Conservation (phyloP, 352 stramenopile genomes). For the Phytophthora vignae region DNA sequence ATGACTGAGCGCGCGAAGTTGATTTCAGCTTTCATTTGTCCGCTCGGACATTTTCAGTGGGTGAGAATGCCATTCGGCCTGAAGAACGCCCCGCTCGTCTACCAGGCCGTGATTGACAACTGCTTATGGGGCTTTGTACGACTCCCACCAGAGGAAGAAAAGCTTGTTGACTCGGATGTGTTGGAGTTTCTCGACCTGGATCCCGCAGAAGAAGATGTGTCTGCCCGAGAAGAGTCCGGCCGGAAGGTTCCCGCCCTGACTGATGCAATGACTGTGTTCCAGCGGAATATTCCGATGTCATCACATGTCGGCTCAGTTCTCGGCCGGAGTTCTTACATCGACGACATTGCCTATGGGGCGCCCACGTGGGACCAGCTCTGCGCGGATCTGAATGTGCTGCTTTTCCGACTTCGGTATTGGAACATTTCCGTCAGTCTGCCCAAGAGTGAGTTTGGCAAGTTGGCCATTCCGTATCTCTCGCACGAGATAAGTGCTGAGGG, state of each 20-base stretch:
- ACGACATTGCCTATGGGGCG: neutral
- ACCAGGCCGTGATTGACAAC: neutral
- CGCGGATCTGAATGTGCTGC: neutral
- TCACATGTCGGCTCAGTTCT: neutral
- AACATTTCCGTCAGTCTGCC: constrained; percentile 7
- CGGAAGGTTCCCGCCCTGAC: neutral
- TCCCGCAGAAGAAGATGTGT: neutral
- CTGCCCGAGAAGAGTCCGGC: neutral
- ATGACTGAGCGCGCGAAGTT: constrained; percentile 1
- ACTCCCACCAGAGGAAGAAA: neutral
- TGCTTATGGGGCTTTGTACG: constrained; percentile 2
- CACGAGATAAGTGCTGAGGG: constrained; percentile 1
- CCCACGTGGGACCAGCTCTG: neutral
- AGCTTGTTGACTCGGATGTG: neutral
- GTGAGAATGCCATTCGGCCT: constrained; percentile 4
- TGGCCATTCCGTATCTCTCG: neutral
- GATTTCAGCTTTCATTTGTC: constrained; percentile 4
- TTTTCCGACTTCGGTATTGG: constrained; percentile 1
- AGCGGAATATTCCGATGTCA: neutral
- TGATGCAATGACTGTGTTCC: neutral
- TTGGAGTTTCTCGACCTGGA: neutral
- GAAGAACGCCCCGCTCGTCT: neutral
- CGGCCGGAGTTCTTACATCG: neutral
- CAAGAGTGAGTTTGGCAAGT: neutral
- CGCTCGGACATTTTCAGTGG: constrained; percentile 11